Evolutionary conservation across 2,329 filamentous ascomycete species (phyloP).

Genomic region (Fusarium hostae): DNA sequence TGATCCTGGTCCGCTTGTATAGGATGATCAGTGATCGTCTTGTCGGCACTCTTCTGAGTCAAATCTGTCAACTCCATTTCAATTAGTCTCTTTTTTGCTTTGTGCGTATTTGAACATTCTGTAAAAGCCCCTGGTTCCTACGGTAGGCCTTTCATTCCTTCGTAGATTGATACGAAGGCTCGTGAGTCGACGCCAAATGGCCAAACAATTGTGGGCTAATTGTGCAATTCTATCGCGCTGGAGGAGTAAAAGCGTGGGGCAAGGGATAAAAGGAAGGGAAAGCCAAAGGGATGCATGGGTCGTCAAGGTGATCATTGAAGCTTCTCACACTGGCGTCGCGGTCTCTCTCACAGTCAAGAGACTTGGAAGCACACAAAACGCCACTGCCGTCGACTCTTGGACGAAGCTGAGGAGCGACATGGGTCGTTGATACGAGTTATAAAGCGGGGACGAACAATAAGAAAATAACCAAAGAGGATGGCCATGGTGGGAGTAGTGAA

Average conservation of each 20-base stretch:
- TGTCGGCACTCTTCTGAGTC: slow-evolving; percentile 42
- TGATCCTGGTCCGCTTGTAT: slow-evolving; percentile 23
- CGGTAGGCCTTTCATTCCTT: slow-evolving; percentile 15
- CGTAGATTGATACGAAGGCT: slow-evolving; percentile 7
- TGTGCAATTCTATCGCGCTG: neutral
- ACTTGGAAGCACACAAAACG: slow-evolving; percentile 20
- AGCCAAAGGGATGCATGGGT: slow-evolving; percentile 11
- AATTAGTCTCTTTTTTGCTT: slow-evolving; percentile 44
- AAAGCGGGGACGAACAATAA: slow-evolving; percentile 7
- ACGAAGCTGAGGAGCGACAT: slow-evolving; percentile 5
- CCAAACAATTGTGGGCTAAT: slow-evolving; percentile 2
- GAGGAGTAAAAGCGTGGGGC: neutral
- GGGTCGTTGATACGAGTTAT: slow-evolving; percentile 12
- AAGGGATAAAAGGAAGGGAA: slow-evolving; percentile 12
- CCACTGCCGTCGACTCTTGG: slow-evolving; percentile 31
- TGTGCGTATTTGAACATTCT: slow-evolving; percentile 32
- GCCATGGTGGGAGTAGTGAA: neutral
- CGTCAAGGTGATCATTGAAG: slow-evolving; percentile 8
- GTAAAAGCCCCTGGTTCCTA: slow-evolving; percentile 23
- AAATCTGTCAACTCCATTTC: slow-evolving; percentile 45
- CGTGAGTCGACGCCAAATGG: neutral
- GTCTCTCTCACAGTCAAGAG: slow-evolving; percentile 21
- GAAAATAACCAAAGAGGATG: neutral
- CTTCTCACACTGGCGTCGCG: slow-evolving; percentile 31
- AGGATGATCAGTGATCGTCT: slow-evolving; percentile 42